Base-by-base conservation (phyloP, 371 early-diverging fungal species). In the Capillidium heterosporum region DNA sequence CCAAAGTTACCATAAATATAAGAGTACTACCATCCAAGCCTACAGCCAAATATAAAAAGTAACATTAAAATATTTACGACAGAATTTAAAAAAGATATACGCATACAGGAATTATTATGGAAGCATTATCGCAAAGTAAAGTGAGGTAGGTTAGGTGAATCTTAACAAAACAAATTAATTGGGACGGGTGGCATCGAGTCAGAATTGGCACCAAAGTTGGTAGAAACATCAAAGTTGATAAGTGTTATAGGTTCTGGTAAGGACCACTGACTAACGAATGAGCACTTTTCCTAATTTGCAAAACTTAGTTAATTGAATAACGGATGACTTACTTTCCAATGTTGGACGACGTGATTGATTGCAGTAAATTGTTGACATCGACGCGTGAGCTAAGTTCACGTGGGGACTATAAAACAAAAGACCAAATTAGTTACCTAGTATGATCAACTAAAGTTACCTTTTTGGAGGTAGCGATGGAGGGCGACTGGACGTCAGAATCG, bases 401-500 rank as follows among this genome's bases (percentile, higher is more conserved):
- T 28, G 55, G 55, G 17, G 55, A 55, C 43, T 52, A 35, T 2
- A 49, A 8, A 24, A 35, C 35, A 35, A 7, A 35, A 7, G 35
- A 35, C 29, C 17, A 47, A 24, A 28, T 49, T 28, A 49, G 13
- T 10, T 10, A 24, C 4, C 50, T 7, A 15, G 19, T n/a, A n/a
- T 15, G 15, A 39, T 39, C 13, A 35, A 35, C 13, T 7, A 15
- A 5, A n/a, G 2, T 52, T 52, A 52, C 52, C 35, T 42, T 55
- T 44, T 42, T 55, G 27, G 55, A 55, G 40, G 40, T 55, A 43
- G 40, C 7, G 28, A 55, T 40, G 21, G 55, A 55, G 27, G 44
- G 26, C 5, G 55, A 40, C 42, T 42, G 43, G 28, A 55, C 35
- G 17, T 55, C 55, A 11, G 55, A 55, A 43, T 55, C 55, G 2